A percentile compares a stretch with the other conserved stretches of the same genome.
Conservation (phyloP, 2,329 filamentous ascomycete species). For the Akanthomyces muscarius region DNA sequence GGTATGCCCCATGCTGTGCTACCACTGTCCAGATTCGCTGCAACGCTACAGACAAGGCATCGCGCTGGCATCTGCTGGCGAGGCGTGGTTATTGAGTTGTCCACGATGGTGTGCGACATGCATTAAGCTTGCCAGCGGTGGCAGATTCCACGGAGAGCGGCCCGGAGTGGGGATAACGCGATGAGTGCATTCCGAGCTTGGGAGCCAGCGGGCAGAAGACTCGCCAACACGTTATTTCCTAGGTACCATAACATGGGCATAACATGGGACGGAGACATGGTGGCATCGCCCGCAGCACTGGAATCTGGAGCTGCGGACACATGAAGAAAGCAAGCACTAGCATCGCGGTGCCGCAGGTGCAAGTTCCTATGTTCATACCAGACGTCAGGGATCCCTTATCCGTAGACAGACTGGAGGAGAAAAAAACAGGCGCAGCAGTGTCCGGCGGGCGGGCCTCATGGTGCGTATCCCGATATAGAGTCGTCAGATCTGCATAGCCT, state of each 20-base stretch:
- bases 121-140: not conserved
- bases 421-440: not conserved
- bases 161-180: too few relatives aligned
- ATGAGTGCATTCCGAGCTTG: not conserved
- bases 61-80: not conserved
- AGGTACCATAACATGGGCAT: not conserved
- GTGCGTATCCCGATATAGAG: constrained; percentile 17
- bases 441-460: not conserved
- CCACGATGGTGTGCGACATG: not conserved
- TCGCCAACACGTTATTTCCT: not conserved
- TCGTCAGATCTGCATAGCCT: constrained; percentile 14
- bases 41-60: not conserved
- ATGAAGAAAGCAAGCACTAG: not conserved
- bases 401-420: too few relatives aligned
- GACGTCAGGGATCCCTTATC: too few relatives aligned
- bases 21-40: not conserved
- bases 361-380: not conserved
- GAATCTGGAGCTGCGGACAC: too few relatives aligned
- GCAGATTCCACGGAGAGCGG: not conserved
- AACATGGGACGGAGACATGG: not conserved
- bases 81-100: not conserved
- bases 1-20: not conserved
- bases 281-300: not conserved
- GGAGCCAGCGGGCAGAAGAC: too few relatives aligned
- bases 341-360: not conserved